Base-by-base conservation (phyloP, 495 filamentous ascomycete species). In the Cercophora sp. region DNA sequence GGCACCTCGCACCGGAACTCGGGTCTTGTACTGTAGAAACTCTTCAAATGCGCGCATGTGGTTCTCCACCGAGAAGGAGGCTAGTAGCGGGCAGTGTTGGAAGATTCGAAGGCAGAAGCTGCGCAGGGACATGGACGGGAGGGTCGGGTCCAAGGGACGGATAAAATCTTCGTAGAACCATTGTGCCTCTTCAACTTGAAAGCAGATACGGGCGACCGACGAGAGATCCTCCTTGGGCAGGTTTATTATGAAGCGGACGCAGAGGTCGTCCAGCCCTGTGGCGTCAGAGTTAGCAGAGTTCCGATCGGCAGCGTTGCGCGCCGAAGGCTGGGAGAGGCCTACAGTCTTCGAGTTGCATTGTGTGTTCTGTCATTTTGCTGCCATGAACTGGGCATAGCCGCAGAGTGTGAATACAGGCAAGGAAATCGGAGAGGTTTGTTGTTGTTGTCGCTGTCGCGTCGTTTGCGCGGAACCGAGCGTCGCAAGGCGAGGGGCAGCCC, bases 101-200 rank as follows among this genome's bases (percentile, higher is more conserved):
- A 97, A 96, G 55, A 97, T 93, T 56, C 85, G 84, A 34, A 90
- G 71, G 53, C 85, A 88, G 68, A 98, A 98, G 23, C 74, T 80
- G 40, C 87, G 83, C 8, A 97, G 79, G 29, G 83, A 83, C 69
- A 97, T 82, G 1, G 86, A 89, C 5, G 94, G 94, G 3, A 97
- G 73, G 26, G 77, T 76, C 8, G 90, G 89, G 63, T 96, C 89
- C 48, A 91, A 74, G 25, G 90, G 91, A 29, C 94, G 87, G 69
- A 98, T 88, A 64, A 97, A 98, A 70, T 98, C 93, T 71, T 97
- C 94, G 83, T 96, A 98, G 69, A 91, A 97, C 93, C 93, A 98
- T 86, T 98, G 93, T 63, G 93, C 93, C 64, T 96, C 94, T 70
- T 98, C 93, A 49, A 98, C 86, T 73, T 96, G 91, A 69, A 98